Evolutionary conservation across 2,329 filamentous ascomycete species (phyloP).

Genomic region (Fusarium sp.): DNA sequence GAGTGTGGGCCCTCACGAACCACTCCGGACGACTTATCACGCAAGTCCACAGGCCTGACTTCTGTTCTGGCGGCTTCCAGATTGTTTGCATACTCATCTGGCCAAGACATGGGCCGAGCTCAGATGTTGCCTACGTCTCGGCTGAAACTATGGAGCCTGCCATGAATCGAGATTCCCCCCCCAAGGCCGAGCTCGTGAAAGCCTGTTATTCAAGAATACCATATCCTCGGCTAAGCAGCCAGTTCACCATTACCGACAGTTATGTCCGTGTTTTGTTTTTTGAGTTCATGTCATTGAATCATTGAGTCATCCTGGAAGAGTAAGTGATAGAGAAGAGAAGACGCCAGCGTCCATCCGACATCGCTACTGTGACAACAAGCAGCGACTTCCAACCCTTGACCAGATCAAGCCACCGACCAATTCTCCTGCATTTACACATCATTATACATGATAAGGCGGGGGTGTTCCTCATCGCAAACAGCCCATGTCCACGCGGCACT

Average conservation of each 20-base stretch:
- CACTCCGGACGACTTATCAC: conserved; percentile 31
- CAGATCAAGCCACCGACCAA: conserved; percentile 29
- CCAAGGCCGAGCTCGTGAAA: conserved; percentile 37
- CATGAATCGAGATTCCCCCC: conserved; percentile 7
- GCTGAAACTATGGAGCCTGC: conserved; percentile 12
- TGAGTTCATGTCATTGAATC: conserved; percentile 14
- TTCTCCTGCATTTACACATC: conserved; percentile 49
- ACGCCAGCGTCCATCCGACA: conserved; percentile 26
- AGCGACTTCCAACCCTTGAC: not conserved
- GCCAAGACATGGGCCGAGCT: conserved; percentile 32
- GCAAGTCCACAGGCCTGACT: conserved; percentile 20
- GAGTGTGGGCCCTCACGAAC: conserved; percentile 38
- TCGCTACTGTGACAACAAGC: conserved; percentile 13
- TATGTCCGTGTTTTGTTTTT: conserved; percentile 24
- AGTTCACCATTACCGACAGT: conserved; percentile 9
- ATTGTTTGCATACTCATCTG: conserved; percentile 28
- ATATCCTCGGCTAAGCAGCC: conserved; percentile 44
- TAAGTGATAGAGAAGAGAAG: conserved; percentile 17
- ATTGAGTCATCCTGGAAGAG: conserved; percentile 13
- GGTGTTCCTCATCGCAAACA: conserved; percentile 53
- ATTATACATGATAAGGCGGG: conserved; percentile 56
- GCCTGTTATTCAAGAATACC: conserved; percentile 27
- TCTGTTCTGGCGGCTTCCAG: conserved; percentile 15
- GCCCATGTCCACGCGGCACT: conserved; percentile 59
- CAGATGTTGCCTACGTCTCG: conserved; percentile 11